Evolutionary conservation across 345 rosid genomes (phyloP).

Genomic region (Citropsis articulata): DNA sequence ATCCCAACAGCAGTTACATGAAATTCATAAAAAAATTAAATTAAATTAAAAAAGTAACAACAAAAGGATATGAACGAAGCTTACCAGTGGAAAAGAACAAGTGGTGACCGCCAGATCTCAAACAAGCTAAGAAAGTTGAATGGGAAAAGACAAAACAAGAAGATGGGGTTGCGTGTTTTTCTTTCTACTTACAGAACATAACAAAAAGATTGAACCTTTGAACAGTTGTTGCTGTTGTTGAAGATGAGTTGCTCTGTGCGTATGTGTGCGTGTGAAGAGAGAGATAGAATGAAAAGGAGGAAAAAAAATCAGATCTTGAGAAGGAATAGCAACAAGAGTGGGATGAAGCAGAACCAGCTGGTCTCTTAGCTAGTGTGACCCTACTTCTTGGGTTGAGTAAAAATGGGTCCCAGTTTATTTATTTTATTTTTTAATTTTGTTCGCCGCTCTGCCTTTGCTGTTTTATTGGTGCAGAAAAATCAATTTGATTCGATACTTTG

Average conservation of each 20-base stretch:
- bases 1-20: not conserved
- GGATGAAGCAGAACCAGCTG: constrained; percentile 17
- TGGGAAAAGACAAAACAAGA: not conserved
- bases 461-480: not conserved
- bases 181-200: not conserved
- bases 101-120: constrained; percentile 27
- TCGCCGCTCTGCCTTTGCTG: not conserved
- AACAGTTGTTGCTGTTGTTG: not conserved
- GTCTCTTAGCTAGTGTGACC: constrained; percentile 13
- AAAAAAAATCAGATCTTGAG: constrained; percentile 22
- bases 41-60: not conserved
- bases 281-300: not conserved
- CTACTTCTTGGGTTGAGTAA: constrained; percentile 12
- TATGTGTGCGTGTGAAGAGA: not conserved
- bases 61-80: not conserved
- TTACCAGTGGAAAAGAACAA: not conserved
- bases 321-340: not conserved
- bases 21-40: not conserved
- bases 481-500: not conserved
- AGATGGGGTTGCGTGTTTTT: not conserved
- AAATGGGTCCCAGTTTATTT: constrained; percentile 19
- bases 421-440: not conserved
- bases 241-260: not conserved
- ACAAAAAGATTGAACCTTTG: not conserved
- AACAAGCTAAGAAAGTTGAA: not conserved